Evolutionary conservation across 2,329 filamentous ascomycete genomes (phyloP).

Genomic region (Colletotrichum higginsianum): DNA sequence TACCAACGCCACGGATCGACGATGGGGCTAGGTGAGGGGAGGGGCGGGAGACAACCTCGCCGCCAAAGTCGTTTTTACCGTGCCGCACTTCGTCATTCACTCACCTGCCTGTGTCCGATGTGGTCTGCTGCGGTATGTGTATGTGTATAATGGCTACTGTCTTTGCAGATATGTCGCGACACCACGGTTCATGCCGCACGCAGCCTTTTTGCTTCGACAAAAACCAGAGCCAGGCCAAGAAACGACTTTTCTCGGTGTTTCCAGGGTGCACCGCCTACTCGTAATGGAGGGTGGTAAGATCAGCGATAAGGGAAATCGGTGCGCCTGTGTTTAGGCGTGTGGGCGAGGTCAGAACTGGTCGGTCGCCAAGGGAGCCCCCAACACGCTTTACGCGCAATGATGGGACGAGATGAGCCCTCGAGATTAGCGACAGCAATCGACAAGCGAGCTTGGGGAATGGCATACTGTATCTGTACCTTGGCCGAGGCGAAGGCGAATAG

Average conservation of each 20-base stretch:
- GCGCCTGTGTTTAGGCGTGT: too few relatives aligned
- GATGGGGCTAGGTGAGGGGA: conserved; percentile 7
- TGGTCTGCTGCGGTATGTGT: too few relatives aligned
- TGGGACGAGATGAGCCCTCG: conserved; percentile 27
- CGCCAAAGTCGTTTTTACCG: background rate
- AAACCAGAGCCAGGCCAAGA: background rate
- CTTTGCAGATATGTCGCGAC: background rate
- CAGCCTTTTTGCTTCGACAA: background rate
- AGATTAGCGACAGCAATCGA: conserved; percentile 16
- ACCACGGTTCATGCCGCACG: background rate
- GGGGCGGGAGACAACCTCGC: conserved; percentile 5
- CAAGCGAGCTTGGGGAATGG: background rate
- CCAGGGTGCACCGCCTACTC: background rate
- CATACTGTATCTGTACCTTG: too few relatives aligned
- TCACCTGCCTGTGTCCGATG: too few relatives aligned
- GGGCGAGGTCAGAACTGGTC: background rate
- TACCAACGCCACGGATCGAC: conserved; percentile 30
- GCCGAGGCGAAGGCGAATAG: too few relatives aligned
- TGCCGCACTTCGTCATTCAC: background rate
- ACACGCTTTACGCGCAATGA: background rate
- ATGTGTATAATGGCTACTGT: background rate
- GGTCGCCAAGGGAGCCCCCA: background rate
- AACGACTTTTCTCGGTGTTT: background rate
- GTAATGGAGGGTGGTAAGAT: conserved; percentile 16
- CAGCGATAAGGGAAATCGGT: conserved; percentile 18